Conservation (phyloP, 768 basidiomycete genomes). For the Wakefieldia striispora region DNA sequence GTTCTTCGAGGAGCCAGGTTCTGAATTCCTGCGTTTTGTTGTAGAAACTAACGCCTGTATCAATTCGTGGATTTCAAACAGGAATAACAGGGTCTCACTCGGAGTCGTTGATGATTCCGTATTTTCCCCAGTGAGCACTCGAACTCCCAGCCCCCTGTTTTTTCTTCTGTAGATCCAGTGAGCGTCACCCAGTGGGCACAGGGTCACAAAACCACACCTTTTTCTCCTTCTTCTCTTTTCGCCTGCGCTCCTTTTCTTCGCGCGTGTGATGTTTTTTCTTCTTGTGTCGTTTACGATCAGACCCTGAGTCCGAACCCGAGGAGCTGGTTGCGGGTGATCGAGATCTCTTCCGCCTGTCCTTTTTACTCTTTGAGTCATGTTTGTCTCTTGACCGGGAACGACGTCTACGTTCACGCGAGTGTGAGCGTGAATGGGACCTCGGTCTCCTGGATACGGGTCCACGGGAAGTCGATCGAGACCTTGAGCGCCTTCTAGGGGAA, state of each 20-base stretch:
- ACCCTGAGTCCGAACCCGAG: slow-evolving; percentile 33
- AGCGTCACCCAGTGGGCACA: neutral
- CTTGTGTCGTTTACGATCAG: slow-evolving; percentile 38
- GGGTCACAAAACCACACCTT: slow-evolving; percentile 41
- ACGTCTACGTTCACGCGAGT: slow-evolving; percentile 25
- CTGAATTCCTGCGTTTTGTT: slow-evolving; percentile 85
- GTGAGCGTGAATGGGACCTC: slow-evolving; percentile 25
- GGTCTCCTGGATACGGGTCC: slow-evolving; percentile 13
- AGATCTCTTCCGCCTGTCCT: slow-evolving; percentile 32
- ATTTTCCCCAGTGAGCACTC: slow-evolving; percentile 78
- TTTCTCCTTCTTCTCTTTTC: slow-evolving; percentile 69
- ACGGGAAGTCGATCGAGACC: slow-evolving; percentile 27
- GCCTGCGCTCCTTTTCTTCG: slow-evolving; percentile 49
- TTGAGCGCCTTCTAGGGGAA: slow-evolving; percentile 18
- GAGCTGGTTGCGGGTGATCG: slow-evolving; percentile 42
- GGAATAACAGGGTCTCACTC: slow-evolving; percentile 56
- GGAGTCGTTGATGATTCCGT: slow-evolving; percentile 79
- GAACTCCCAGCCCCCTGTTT: slow-evolving; percentile 47
- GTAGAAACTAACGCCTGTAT: slow-evolving; percentile 57
- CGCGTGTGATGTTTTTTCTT: slow-evolving; percentile 47
- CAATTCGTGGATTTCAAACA: slow-evolving; percentile 7
- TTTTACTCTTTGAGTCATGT: slow-evolving; percentile 19
- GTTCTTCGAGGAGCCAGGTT: slow-evolving; percentile 91
- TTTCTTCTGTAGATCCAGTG: slow-evolving; percentile 50
- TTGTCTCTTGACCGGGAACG: slow-evolving; percentile 38